These are phyloP conservation scores for Coix lacrymajobi DNA, from an alignment of 176 grass and related monocot species.

Conservation along the genomic window DNA sequence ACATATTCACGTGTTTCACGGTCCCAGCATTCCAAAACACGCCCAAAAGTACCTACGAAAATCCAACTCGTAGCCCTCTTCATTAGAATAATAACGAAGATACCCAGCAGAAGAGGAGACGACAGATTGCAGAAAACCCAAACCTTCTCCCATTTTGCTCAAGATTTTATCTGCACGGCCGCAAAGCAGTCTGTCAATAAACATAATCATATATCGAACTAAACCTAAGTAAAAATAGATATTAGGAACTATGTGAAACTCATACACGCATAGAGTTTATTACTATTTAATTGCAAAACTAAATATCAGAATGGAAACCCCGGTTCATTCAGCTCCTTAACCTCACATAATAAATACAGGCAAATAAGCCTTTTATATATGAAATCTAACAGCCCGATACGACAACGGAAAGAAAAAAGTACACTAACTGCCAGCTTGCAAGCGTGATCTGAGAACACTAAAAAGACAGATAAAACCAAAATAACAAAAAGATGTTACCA, in stretches of 20 bases:
- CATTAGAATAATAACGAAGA: constrained; percentile 32
- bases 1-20: constrained; percentile 80
- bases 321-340: constrained; percentile 8
- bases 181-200: constrained; percentile 31
- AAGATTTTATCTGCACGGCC: constrained; percentile 86
- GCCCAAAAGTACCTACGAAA: constrained; percentile 89
- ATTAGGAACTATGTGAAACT: not conserved
- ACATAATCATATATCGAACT: not conserved
- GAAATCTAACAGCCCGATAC: not conserved
- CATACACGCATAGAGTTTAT: not conserved
- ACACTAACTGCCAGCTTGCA: not conserved
- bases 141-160: constrained; percentile 98
- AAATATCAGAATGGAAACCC: not conserved
- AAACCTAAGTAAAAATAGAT: not conserved
- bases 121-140: constrained; percentile 34
- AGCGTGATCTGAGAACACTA: not conserved
- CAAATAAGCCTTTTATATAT: not conserved
- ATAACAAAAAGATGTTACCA: not conserved
- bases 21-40: constrained; percentile 99
- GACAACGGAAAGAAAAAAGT: not conserved
- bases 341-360: not conserved
- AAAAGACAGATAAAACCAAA: not conserved
- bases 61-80: constrained; percentile 22
- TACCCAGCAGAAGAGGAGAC: constrained; percentile 13
- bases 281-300: not conserved